A percentile compares a stretch with the other conserved stretches of the same genome.
Conservation (phyloP, 345 rosid species). For the Lepidium didymum region DNA sequence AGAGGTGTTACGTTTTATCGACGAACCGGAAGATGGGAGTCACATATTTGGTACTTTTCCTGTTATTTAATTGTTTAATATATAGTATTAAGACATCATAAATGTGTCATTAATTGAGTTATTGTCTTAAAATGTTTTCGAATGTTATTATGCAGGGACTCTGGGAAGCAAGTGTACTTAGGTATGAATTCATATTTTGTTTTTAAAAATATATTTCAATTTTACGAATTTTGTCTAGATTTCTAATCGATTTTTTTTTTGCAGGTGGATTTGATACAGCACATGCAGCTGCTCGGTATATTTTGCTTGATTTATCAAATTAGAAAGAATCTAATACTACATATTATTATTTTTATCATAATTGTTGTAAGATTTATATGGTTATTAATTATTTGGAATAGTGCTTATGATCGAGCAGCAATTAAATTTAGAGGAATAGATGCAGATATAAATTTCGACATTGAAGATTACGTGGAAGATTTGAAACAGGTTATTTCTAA, state of each 20-base stretch:
- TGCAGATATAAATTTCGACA: conserved; percentile 86
- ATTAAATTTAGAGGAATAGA: conserved; percentile 90
- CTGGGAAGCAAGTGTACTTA: conserved; percentile 97
- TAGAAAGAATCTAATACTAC: too few species aligned
- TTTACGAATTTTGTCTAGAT: neutral
- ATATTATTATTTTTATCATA: too few species aligned
- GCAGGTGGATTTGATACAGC: conserved; percentile 99
- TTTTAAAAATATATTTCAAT: neutral
- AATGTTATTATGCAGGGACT: conserved; percentile 73
- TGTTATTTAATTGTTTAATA: neutral
- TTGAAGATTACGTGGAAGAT: conserved; percentile 83
- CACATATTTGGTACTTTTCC: conserved; percentile 74
- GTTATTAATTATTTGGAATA: conserved; percentile 29
- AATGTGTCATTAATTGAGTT: neutral
- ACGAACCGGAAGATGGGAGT: conserved; percentile 99
- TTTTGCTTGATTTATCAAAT: too few species aligned
- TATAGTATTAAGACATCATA: neutral
- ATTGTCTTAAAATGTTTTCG: neutral
- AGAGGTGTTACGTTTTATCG: conserved; percentile 96
- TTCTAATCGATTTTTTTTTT: neutral
- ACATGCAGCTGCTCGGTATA: conserved; percentile 96
- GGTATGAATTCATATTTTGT: conserved; percentile 42
- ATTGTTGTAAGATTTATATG: neutral
- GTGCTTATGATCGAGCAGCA: conserved; percentile 98
- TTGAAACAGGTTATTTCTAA: conserved; percentile 61